Evolutionary conservation across 129 eudicot genomes (phyloP).

Genomic region (Oenanthe sinensis): DNA sequence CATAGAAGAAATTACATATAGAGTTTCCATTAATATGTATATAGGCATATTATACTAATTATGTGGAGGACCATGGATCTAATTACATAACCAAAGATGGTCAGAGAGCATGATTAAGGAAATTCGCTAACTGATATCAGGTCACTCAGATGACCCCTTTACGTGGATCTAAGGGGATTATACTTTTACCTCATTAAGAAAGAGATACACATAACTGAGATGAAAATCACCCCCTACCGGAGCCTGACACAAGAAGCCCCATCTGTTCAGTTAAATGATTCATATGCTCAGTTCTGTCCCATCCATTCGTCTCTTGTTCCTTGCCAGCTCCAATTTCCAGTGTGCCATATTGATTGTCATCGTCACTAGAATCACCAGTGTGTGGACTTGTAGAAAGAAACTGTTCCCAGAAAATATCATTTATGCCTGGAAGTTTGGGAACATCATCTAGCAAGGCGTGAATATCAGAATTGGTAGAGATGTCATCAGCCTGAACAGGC

Average conservation of each 20-base stretch:
- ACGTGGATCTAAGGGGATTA: too few species aligned
- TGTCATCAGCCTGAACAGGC: constrained; percentile 24
- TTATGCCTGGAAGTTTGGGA: constrained; percentile 44
- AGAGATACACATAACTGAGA: not conserved
- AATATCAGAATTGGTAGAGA: constrained; percentile 24
- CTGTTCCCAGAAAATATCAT: constrained; percentile 67
- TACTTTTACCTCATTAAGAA: constrained; percentile 14
- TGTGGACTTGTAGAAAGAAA: constrained; percentile 37
- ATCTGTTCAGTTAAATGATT: constrained; percentile 57
- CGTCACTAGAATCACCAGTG: constrained; percentile 23
- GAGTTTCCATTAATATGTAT: not conserved
- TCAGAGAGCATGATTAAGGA: not conserved
- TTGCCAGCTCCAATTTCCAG: constrained; percentile 14
- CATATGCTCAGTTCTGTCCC: constrained; percentile 32
- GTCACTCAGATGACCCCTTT: not conserved
- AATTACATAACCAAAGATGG: constrained; percentile 1
- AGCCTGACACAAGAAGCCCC: constrained; percentile 54
- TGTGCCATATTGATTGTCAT: constrained; percentile 17
- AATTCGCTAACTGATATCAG: not conserved
- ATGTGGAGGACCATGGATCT: not conserved
- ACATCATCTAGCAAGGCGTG: constrained; percentile 29
- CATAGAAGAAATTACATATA: not conserved
- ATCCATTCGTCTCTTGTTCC: constrained; percentile 28
- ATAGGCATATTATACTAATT: not conserved
- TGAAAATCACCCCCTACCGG: constrained; percentile 10